Evolutionary conservation across 169 alveolate species (phyloP).

Genomic region (Ichthyophthirius multifiliis): DNA sequence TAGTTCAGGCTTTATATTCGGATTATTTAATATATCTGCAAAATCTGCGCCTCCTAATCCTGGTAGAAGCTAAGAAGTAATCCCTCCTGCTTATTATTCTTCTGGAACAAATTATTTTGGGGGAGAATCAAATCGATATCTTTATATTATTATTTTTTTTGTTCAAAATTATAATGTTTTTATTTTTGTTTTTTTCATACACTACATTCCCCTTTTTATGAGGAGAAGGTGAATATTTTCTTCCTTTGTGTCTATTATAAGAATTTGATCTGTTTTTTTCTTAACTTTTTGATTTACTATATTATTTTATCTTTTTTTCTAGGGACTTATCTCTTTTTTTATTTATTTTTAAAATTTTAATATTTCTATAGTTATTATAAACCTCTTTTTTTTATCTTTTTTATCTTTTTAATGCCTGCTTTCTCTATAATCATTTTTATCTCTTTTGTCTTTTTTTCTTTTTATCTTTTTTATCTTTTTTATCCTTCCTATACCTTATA

Average conservation of each 20-base stretch:
- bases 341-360: background rate
- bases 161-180: background rate
- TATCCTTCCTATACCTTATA: background rate
- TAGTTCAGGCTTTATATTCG: background rate
- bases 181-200: background rate
- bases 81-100: background rate
- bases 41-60: background rate
- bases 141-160: background rate
- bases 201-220: too few species aligned
- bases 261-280: background rate
- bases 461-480: slow-evolving; percentile 4
- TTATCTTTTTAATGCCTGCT: background rate
- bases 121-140: background rate
- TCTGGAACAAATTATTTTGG: background rate
- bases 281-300: background rate
- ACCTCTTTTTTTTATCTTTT: slow-evolving; percentile 3
- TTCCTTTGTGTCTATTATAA: background rate
- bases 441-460: background rate
- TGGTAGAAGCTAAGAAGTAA: background rate
- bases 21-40: background rate
- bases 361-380: background rate
- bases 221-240: background rate
- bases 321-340: background rate
- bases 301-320: background rate
- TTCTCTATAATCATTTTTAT: background rate